These are phyloP conservation scores for Metschnikowia similis DNA, from an alignment of 805 yeast species.

Conservation along the genomic window DNA sequence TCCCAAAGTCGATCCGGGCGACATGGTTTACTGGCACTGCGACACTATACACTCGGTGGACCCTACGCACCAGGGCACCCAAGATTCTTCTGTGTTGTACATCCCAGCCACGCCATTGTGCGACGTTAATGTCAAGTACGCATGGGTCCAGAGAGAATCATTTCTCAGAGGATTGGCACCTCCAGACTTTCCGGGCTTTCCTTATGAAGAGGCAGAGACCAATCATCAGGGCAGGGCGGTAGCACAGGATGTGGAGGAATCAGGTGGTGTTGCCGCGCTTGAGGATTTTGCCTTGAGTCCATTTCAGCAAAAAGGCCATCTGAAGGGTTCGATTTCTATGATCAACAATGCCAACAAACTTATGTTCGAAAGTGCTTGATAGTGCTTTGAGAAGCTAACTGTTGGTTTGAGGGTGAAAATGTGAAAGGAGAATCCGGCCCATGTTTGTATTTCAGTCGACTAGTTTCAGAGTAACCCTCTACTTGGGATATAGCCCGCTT, in stretches of 20 bases:
- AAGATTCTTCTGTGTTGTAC: slow-evolving; percentile 37
- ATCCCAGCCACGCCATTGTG: slow-evolving; percentile 34
- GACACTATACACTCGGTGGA: slow-evolving; percentile 42
- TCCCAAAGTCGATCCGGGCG: slow-evolving; percentile 41
- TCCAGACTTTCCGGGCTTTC: slow-evolving; percentile 27
- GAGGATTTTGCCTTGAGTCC: slow-evolving; percentile 17
- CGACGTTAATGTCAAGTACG: slow-evolving; percentile 17
- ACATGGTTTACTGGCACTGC: slow-evolving; percentile 42
- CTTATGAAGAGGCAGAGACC: slow-evolving; percentile 18
- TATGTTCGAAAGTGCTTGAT: slow-evolving; percentile 1
- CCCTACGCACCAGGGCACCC: slow-evolving; percentile 26
- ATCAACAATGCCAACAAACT: slow-evolving; percentile 4
- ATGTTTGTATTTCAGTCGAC: not conserved
- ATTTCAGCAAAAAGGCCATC: slow-evolving; percentile 7
- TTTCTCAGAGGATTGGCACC: slow-evolving; percentile 19
- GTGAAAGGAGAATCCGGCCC: not conserved
- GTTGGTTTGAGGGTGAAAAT: not conserved
- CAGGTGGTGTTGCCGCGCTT: slow-evolving; percentile 18
- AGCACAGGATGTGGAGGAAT: slow-evolving; percentile 15
- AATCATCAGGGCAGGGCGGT: slow-evolving; percentile 19
- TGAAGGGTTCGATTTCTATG: slow-evolving; percentile 5
- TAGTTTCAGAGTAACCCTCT: not conserved
- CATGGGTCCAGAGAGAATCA: slow-evolving; percentile 19
- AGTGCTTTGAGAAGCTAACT: not conserved
- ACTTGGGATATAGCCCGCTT: too few species aligned